Evolutionary conservation across 768 basidiomycete genomes (phyloP).

Genomic region (Cystobasidium tubakii): DNA sequence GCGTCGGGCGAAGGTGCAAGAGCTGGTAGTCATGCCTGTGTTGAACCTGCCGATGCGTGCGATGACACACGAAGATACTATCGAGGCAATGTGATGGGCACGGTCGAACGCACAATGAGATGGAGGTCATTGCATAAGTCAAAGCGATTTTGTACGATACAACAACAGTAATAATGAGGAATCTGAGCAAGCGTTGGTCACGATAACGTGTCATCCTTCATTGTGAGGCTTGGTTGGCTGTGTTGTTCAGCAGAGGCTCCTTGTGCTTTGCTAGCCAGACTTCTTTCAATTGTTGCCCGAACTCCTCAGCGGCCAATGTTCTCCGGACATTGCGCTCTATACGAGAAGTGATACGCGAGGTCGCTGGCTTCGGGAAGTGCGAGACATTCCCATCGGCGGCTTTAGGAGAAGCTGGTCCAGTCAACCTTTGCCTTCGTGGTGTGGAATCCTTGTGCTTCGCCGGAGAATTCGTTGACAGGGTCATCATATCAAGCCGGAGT

Average conservation of each 20-base stretch:
- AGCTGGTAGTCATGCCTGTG: background rate
- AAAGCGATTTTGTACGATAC: too few relatives aligned
- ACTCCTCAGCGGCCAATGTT: slow-evolving; percentile 26
- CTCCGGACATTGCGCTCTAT: slow-evolving; percentile 12
- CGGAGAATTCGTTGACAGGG: background rate
- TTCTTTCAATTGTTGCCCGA: background rate
- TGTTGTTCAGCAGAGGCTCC: slow-evolving; percentile 14
- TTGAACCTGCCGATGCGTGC: background rate
- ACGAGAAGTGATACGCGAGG: background rate
- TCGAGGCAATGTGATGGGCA: background rate
- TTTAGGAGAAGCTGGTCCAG: background rate
- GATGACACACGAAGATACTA: background rate
- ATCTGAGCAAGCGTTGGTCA: too few relatives aligned
- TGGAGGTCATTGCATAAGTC: background rate
- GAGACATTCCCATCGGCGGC: background rate
- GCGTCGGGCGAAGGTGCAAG: background rate
- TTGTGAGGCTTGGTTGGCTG: background rate
- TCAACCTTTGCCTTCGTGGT: background rate
- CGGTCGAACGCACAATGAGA: too few relatives aligned
- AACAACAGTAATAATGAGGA: too few relatives aligned
- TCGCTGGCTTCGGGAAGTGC: background rate
- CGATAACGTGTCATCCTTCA: too few relatives aligned
- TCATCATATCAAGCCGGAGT: slow-evolving; percentile 41
- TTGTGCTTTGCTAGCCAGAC: slow-evolving; percentile 13
- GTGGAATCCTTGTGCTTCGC: background rate